Base-by-base conservation (phyloP, 2,329 filamentous ascomycete species). In the Claviceps cyperi region DNA sequence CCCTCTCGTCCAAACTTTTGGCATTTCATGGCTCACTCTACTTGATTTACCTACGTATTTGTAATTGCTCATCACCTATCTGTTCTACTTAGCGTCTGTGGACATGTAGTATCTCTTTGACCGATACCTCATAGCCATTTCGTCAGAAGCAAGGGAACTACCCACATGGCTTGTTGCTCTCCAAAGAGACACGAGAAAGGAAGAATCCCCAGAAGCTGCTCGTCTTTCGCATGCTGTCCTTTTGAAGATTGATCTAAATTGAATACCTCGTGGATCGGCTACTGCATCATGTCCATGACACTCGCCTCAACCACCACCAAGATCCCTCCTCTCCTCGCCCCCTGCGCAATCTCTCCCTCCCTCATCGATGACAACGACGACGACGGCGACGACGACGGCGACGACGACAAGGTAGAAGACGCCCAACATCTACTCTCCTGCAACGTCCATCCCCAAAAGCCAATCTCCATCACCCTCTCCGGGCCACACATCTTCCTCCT, bases 381-480 rank as follows among this genome's bases (percentile, higher is more conserved):
- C 13, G 39, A 46, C 36, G 47, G 44, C n/a, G n/a, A 21, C n/a
- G 13, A 32, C 24, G 24, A 32, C 19, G 21, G 35, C 21, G n/a
- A 32, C 19, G n/a, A 44, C n/a, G 15, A 45, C 43, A 9, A 45
- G 24, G 24, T 19, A 15, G 22, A 45, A n/a, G 15, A 35, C 39
- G 6, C 44, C n/a, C 40, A 43, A 35, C 2, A 46, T n/a, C 15
- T 43, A 8, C 43, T 35, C 32, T 48, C 50, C 5, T 54, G 50
- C 38, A 32, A 59, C 35, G 57, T 74, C 53, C 69, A 69, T 14
- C 39, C 47, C 36, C 74, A 78, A 59, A 68, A 72, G 55, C 68
- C 74, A 43, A 66, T 78, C 50, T 72, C 70, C 40, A 59, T 80
- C 48, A 78, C 76, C 0, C 69, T 81, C 14, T 69, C 76, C 49